These are phyloP conservation scores for Nothophytophthora sp. DNA, from an alignment of 352 stramenopile species.

Conservation along the genomic window DNA sequence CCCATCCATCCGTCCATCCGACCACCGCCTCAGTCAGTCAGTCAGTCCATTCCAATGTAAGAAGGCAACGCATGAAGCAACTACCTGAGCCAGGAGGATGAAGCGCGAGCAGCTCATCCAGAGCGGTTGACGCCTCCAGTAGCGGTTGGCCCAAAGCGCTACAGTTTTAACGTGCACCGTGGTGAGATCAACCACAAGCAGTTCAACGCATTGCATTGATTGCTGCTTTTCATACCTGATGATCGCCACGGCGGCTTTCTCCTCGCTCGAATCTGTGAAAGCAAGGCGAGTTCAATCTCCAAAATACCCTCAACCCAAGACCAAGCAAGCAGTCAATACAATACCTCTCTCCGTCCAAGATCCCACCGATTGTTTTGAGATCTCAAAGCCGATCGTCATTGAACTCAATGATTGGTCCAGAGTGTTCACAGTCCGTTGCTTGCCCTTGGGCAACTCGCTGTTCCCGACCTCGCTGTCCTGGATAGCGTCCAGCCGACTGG, in stretches of 20 bases:
- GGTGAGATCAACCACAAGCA: too few relatives aligned
- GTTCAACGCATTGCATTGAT: too few relatives aligned
- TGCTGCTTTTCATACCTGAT: conserved; percentile 42
- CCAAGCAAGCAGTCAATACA: too few relatives aligned
- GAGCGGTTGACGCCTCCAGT: conserved; percentile 2
- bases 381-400: too few relatives aligned
- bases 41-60: background rate
- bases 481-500: background rate
- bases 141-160: conserved; percentile 11
- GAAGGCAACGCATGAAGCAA: too few relatives aligned
- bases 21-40: background rate
- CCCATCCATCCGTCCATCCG: background rate
- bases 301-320: too few relatives aligned
- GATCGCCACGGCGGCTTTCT: conserved; percentile 5
- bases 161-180: background rate
- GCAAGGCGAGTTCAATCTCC: too few relatives aligned
- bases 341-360: too few relatives aligned
- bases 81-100: background rate
- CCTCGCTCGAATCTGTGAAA: too few relatives aligned
- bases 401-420: too few relatives aligned
- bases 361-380: conserved; percentile 3
- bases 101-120: background rate
- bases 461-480: background rate
- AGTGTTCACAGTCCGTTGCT: too few relatives aligned
- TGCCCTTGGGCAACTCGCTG: too few relatives aligned